Evolutionary conservation across 257 asterid genomes (phyloP).

Genomic region (Fraxinus pennsylvanica): DNA sequence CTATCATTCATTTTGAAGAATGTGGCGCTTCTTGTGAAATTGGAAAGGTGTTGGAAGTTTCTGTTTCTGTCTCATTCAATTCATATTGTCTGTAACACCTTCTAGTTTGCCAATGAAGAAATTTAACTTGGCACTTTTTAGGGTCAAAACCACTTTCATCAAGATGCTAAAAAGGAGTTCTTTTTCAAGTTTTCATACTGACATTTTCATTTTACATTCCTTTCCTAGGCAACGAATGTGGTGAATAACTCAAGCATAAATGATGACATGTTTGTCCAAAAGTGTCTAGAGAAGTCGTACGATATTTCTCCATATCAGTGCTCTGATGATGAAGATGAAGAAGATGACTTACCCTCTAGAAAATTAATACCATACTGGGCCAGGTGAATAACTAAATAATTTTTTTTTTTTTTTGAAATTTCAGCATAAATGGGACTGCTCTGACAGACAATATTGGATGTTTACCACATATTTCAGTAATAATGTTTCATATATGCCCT

Average conservation of each 20-base stretch:
- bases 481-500: not conserved
- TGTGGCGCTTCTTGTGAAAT: constrained; percentile 45
- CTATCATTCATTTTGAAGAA: constrained; percentile 34
- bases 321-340: constrained; percentile 88
- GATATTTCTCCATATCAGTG: constrained; percentile 94
- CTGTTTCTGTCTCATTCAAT: not conserved
- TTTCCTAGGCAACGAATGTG: constrained; percentile 44
- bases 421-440: not conserved
- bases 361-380: constrained; percentile 92
- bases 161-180: not conserved
- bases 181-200: constrained; percentile 20
- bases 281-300: constrained; percentile 58
- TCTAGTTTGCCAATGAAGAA: not conserved
- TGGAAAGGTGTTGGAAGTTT: constrained; percentile 48
- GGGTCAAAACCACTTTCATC: not conserved
- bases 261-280: constrained; percentile 38
- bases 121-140: not conserved
- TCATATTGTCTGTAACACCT: not conserved
- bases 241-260: constrained; percentile 45
- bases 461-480: not conserved
- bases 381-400: constrained; percentile 53
- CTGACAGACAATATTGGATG: not conserved
- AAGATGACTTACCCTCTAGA: constrained; percentile 51
- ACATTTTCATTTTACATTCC: constrained; percentile 23
- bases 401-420: not conserved